Percentiles rank a stretch among this genome's conserved stretches.
phyloP scores from a whole-genome alignment of 805 yeast genomes.

The Schwanniomyces vanrijiae region DNA sequence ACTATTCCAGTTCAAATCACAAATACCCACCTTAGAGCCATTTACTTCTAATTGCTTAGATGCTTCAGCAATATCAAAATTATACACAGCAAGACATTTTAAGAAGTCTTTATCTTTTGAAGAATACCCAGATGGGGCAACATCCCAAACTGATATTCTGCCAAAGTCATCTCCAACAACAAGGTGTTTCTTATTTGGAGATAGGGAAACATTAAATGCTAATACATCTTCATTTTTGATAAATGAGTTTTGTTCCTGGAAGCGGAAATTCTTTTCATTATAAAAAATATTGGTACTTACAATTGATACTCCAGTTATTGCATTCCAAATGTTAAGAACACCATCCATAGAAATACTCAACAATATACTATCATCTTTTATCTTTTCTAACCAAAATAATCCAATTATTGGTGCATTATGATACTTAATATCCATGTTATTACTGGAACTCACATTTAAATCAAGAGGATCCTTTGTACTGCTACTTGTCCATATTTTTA shows the following conservation, averaged over 20 bases:
- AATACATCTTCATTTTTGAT: constrained; percentile 46
- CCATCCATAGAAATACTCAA: constrained; percentile 72
- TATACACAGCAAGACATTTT: constrained; percentile 27
- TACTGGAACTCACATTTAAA: constrained; percentile 17
- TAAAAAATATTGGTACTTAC: constrained; percentile 31
- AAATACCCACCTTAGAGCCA: constrained; percentile 25
- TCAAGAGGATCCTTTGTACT: constrained; percentile 50
- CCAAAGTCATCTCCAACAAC: constrained; percentile 73
- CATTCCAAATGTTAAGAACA: constrained; percentile 66
- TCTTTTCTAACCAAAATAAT: constrained; percentile 52
- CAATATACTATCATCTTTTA: constrained; percentile 21
- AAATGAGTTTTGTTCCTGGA: constrained; percentile 9
- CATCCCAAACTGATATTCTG: constrained; percentile 52
- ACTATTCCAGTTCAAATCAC: constrained; percentile 40
- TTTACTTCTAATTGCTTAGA: background rate
- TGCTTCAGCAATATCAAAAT: constrained; percentile 10
- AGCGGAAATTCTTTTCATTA: constrained; percentile 21
- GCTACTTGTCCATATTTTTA: constrained; percentile 75
- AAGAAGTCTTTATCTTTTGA: constrained; percentile 8
- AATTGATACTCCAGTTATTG: constrained; percentile 39
- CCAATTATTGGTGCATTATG: constrained; percentile 60
- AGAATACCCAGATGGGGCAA: background rate
- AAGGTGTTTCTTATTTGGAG: constrained; percentile 47
- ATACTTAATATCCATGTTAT: constrained; percentile 11
- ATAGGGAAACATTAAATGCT: constrained; percentile 52